A percentile compares a stretch with the other conserved stretches of the same genome.
These are phyloP conservation scores for Cryphonectria naterciae DNA, from an alignment of 2,329 filamentous ascomycete genomes.

Conservation along the genomic window DNA sequence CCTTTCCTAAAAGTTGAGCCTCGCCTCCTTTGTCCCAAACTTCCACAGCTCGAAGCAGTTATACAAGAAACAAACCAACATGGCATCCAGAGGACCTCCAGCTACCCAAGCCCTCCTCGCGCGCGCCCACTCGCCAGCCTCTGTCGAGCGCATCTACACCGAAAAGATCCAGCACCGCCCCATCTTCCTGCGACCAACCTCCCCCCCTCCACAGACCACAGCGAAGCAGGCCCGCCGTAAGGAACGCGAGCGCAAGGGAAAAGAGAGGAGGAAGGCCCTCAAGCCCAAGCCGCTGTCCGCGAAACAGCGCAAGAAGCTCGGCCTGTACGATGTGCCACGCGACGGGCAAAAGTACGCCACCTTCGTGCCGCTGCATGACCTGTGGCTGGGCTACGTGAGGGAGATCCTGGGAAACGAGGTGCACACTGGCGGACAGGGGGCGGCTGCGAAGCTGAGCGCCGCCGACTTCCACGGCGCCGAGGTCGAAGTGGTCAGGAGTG, in stretches of 20 bases:
- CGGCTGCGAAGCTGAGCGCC: slow-evolving; percentile 76
- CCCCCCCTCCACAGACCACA: slow-evolving; percentile 63
- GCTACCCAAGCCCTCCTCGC: slow-evolving; percentile 69
- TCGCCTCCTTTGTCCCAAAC: neutral
- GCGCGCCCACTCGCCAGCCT: slow-evolving; percentile 78
- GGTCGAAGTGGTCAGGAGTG: slow-evolving; percentile 80
- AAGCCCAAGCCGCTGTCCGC: slow-evolving; percentile 75
- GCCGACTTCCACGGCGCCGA: slow-evolving; percentile 91
- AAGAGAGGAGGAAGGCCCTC: slow-evolving; percentile 49
- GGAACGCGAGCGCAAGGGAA: slow-evolving; percentile 52
- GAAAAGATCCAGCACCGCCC: slow-evolving; percentile 85
- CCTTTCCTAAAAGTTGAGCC: neutral
- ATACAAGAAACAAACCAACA: neutral
- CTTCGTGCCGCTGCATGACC: slow-evolving; percentile 73
- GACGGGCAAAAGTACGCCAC: slow-evolving; percentile 71
- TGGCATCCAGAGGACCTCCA: slow-evolving; percentile 36
- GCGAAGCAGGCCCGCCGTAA: slow-evolving; percentile 61
- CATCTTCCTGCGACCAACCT: slow-evolving; percentile 76
- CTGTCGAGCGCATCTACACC: slow-evolving; percentile 71
- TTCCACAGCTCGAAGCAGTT: neutral
- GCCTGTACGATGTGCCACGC: slow-evolving; percentile 75
- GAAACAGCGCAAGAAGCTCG: slow-evolving; percentile 72
- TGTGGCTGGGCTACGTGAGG: slow-evolving; percentile 86
- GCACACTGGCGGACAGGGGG: slow-evolving; percentile 57
- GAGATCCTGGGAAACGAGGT: slow-evolving; percentile 73